Percentiles rank a stretch among this genome's conserved stretches.
These are phyloP conservation scores for Raphidocelis subcapitata DNA, from an alignment of 139 green algal genomes.

Conservation along the genomic window DNA sequence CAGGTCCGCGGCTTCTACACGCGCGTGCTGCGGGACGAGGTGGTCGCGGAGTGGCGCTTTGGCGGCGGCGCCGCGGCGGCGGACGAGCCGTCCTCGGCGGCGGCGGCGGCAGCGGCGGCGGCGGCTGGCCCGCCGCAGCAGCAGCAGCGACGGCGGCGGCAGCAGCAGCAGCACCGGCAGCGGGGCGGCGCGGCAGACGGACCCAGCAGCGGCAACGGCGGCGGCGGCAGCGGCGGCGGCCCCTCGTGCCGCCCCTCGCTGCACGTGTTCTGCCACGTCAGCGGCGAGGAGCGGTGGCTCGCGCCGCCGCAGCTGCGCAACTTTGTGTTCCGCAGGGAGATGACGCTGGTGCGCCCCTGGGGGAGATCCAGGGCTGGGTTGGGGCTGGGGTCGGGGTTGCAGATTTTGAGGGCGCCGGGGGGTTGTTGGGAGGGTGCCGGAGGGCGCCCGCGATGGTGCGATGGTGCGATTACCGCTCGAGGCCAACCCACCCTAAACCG, in stretches of 20 bases:
- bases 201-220: background rate
- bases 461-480: background rate
- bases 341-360: slow-evolving; percentile 78
- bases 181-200: background rate
- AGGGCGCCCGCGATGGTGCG: background rate
- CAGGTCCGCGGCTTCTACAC: slow-evolving; percentile 84
- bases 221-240: background rate
- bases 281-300: slow-evolving; percentile 80
- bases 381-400: background rate
- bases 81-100: too few relatives aligned
- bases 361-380: background rate
- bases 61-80: background rate
- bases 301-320: slow-evolving; percentile 78
- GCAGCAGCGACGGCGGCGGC: background rate
- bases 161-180: slow-evolving; percentile 12
- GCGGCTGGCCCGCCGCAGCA: background rate
- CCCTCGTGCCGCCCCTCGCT: slow-evolving; percentile 34
- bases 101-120: background rate
- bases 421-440: background rate
- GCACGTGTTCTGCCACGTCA: slow-evolving; percentile 92
- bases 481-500: background rate
- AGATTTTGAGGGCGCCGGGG: background rate
- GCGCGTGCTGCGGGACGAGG: slow-evolving; percentile 76
- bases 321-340: slow-evolving; percentile 91
- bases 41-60: slow-evolving; percentile 80